Evolutionary conservation across 1,284 basidiomycete genomes (phyloP).

Genomic region (Trichosporon sp.): DNA sequence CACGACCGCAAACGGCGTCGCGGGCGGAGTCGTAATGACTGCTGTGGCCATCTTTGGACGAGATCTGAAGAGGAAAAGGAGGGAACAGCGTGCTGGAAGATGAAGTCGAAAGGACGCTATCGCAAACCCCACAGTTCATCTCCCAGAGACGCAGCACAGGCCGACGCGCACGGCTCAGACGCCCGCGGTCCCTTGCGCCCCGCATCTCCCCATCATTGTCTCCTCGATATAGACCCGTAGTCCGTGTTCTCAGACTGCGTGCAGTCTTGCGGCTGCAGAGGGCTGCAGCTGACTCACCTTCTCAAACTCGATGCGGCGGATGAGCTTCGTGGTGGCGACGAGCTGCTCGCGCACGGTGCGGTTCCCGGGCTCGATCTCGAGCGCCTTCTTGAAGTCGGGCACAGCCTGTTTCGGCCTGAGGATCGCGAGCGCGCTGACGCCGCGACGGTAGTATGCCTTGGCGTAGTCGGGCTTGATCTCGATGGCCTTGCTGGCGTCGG

Average conservation of each 20-base stretch:
- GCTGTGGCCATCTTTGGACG: neutral
- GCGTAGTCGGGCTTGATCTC: slow-evolving; percentile 85
- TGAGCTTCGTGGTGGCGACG: slow-evolving; percentile 83
- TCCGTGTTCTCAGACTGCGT: no score
- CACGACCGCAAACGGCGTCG: slow-evolving; percentile 6
- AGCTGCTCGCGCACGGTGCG: slow-evolving; percentile 77
- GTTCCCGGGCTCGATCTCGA: slow-evolving; percentile 87
- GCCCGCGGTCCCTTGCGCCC: neutral
- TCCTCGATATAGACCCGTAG: neutral
- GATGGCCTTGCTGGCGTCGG: slow-evolving; percentile 70
- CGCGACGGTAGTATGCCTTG: slow-evolving; percentile 75
- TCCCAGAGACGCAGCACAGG: slow-evolving; percentile 2
- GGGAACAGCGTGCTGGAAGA: neutral
- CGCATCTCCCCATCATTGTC: neutral
- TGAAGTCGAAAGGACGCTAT: neutral
- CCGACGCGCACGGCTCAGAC: neutral
- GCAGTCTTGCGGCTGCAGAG: no score
- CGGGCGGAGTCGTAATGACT: neutral
- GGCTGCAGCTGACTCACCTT: slow-evolving; percentile 62
- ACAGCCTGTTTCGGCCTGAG: slow-evolving; percentile 81
- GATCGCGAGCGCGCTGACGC: slow-evolving; percentile 87
- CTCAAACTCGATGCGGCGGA: slow-evolving; percentile 76
- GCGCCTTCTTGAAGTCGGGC: slow-evolving; percentile 80
- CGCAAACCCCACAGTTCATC: neutral
- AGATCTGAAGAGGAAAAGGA: neutral